phyloP scores from a whole-genome alignment of 2,329 filamentous ascomycete species.

The Pestalotiopsis sp. region DNA sequence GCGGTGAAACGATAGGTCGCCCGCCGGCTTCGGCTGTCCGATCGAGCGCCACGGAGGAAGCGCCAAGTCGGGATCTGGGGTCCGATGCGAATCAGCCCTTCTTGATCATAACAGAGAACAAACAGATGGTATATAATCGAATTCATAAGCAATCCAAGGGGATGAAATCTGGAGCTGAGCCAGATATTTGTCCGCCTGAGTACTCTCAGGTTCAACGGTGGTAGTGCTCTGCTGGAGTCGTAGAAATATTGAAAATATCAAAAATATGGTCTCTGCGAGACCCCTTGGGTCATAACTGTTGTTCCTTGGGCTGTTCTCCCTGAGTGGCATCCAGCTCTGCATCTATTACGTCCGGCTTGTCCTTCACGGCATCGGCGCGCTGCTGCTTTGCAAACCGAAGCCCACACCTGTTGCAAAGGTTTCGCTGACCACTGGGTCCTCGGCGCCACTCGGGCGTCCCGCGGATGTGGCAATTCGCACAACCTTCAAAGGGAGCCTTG shows the following conservation, averaged over 20 bases:
- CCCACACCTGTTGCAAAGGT: conserved; percentile 90
- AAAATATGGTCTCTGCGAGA: too few relatives aligned
- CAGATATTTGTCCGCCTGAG: too few relatives aligned
- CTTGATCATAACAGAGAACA: neutral
- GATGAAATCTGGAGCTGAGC: too few relatives aligned
- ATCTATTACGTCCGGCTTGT: too few relatives aligned
- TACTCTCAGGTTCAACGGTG: too few relatives aligned
- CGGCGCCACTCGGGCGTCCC: conserved; percentile 88
- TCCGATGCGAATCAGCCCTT: neutral
- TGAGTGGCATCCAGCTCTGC: too few relatives aligned
- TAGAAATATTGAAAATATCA: too few relatives aligned
- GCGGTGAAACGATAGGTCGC: neutral
- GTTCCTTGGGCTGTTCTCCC: too few relatives aligned
- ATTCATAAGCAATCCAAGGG: too few relatives aligned
- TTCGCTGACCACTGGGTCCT: conserved; percentile 82
- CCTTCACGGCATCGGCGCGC: neutral
- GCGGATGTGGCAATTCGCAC: conserved; percentile 82
- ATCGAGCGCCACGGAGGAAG: neutral
- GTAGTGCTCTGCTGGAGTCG: too few relatives aligned
- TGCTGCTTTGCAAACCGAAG: conserved; percentile 77
- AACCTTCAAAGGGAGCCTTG: conserved; percentile 60
- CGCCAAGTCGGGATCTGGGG: neutral
- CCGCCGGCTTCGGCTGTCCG: neutral
- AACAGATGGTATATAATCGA: too few relatives aligned
- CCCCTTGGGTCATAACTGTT: too few relatives aligned